Percentiles rank a stretch among this genome's conserved stretches.
These are phyloP conservation scores for Ophiostoma tasmaniense DNA, from an alignment of 2,329 filamentous ascomycete species.

Conservation along the genomic window DNA sequence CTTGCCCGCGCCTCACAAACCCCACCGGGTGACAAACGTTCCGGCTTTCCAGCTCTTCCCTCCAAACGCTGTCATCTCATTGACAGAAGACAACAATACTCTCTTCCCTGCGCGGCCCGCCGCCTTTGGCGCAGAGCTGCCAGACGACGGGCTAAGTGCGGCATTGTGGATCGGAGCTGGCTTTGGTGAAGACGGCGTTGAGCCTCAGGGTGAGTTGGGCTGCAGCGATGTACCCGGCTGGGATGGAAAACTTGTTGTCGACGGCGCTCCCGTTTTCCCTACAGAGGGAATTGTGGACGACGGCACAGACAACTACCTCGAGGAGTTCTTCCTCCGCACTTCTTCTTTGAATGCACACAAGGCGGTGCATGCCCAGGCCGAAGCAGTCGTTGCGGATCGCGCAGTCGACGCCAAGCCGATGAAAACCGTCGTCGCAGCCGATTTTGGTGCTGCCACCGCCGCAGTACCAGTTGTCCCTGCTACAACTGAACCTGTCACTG, in stretches of 20 bases:
- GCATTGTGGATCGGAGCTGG: slow-evolving; percentile 90
- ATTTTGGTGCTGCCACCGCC: background rate
- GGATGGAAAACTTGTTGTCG: slow-evolving; percentile 47
- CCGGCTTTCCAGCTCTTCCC: slow-evolving; percentile 71
- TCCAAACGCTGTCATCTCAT: slow-evolving; percentile 87
- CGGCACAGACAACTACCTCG: slow-evolving; percentile 78
- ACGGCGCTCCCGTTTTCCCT: slow-evolving; percentile 31
- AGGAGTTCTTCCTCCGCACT: slow-evolving; percentile 37
- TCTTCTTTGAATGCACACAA: slow-evolving; percentile 4
- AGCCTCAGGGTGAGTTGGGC: slow-evolving; percentile 74
- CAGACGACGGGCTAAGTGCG: slow-evolving; percentile 68
- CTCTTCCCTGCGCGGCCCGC: slow-evolving; percentile 91
- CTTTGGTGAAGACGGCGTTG: slow-evolving; percentile 70
- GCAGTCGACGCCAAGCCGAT: background rate
- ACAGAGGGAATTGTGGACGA: slow-evolving; percentile 47
- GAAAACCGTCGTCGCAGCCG: background rate
- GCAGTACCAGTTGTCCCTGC: background rate
- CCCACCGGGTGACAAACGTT: background rate
- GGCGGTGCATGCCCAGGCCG: slow-evolving; percentile 2
- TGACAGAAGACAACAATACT: slow-evolving; percentile 96
- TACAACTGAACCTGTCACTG: background rate
- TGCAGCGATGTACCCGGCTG: slow-evolving; percentile 93
- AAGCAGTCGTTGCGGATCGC: background rate
- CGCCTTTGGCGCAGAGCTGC: slow-evolving; percentile 78
- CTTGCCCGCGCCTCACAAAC: background rate